These are phyloP conservation scores for Artemisia tridentata DNA, from an alignment of 129 eudicot species.

Conservation along the genomic window DNA sequence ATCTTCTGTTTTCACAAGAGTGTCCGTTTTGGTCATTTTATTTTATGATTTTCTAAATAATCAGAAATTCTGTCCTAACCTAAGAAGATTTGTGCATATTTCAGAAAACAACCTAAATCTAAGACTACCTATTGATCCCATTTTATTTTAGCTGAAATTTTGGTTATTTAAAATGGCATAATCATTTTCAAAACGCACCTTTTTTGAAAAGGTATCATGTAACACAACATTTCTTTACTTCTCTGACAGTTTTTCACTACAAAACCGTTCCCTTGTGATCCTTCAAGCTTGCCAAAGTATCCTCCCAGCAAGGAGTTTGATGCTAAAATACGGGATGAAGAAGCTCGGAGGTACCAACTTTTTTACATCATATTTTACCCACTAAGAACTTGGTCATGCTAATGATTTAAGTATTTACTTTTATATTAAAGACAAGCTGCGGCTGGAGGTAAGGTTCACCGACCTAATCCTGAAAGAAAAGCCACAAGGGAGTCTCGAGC, in stretches of 20 bases:
- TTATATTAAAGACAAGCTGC: slow-evolving; percentile 55
- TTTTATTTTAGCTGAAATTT: background rate
- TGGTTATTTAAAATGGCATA: background rate
- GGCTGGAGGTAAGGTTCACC: slow-evolving; percentile 68
- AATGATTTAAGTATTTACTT: background rate
- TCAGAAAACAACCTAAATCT: too few relatives aligned
- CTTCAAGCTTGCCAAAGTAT: slow-evolving; percentile 79
- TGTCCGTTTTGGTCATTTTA: background rate
- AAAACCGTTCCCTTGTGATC: slow-evolving; percentile 83
- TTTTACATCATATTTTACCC: background rate
- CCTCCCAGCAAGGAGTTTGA: slow-evolving; percentile 92
- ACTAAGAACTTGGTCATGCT: background rate
- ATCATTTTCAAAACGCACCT: background rate
- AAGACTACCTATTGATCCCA: too few relatives aligned
- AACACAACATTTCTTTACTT: too few relatives aligned
- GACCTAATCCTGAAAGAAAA: slow-evolving; percentile 55
- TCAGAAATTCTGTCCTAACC: background rate
- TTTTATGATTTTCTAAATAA: background rate
- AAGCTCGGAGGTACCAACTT: slow-evolving; percentile 63
- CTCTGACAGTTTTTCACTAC: slow-evolving; percentile 48
- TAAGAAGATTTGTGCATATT: too few relatives aligned
- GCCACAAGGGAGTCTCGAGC: slow-evolving; percentile 65
- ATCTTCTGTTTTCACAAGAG: background rate
- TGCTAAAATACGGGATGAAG: slow-evolving; percentile 83
- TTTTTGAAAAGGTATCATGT: background rate